Percentiles rank a stretch among this genome's conserved stretches.
phyloP scores from a whole-genome alignment of 179 eudicot genomes.

The Dionaea muscipula region DNA sequence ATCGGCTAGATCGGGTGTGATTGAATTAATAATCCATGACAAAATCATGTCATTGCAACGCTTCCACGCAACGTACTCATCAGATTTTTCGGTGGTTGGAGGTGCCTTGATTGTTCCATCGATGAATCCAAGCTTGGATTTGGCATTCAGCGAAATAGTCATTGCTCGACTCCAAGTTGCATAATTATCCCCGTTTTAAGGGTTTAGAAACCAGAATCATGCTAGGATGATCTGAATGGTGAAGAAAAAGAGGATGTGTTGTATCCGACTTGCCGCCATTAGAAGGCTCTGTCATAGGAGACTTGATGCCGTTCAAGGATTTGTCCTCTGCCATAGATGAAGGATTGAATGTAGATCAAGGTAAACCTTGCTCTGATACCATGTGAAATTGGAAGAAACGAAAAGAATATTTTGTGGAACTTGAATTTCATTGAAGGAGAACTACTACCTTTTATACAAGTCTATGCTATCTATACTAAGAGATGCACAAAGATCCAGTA shows the following conservation, averaged over 20 bases:
- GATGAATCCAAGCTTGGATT: constrained; percentile 10
- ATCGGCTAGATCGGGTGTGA: neutral
- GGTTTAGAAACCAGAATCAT: neutral
- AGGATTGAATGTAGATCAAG: too few relatives aligned
- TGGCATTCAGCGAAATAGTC: neutral
- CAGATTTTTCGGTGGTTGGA: neutral
- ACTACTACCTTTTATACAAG: too few relatives aligned
- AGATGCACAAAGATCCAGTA: too few relatives aligned
- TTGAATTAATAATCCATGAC: neutral
- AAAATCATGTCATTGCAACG: constrained; percentile 4
- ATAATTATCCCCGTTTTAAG: constrained; percentile 8
- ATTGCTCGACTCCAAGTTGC: constrained; percentile 3
- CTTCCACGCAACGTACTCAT: neutral
- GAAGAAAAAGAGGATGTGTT: constrained; percentile 9
- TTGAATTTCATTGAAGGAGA: too few relatives aligned
- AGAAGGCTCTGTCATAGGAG: too few relatives aligned
- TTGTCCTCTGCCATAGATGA: too few relatives aligned
- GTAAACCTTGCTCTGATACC: too few relatives aligned
- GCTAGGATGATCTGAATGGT: neutral
- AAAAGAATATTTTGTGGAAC: too few relatives aligned
- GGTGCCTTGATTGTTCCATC: neutral
- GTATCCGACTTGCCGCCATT: too few relatives aligned
- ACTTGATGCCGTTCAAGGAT: too few relatives aligned
- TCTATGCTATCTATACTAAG: too few relatives aligned
- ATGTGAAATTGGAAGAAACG: too few relatives aligned